These are phyloP conservation scores for Betula pendula DNA, from an alignment of 306 rosid species.

Conservation along the genomic window DNA sequence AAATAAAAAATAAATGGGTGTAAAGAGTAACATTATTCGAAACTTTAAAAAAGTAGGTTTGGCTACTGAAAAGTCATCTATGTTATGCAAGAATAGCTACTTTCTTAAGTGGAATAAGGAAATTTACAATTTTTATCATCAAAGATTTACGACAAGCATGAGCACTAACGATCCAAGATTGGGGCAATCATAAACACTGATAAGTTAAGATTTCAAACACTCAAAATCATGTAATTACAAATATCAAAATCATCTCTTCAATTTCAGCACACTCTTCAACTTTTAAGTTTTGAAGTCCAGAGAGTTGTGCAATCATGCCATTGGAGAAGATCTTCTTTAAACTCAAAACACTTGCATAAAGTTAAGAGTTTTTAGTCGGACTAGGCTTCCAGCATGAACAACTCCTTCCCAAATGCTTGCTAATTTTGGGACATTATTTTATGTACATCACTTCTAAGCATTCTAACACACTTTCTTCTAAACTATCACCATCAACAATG, in stretches of 20 bases:
- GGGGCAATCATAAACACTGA: no score
- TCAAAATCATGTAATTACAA: no score
- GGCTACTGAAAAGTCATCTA: no score
- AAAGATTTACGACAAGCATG: no score
- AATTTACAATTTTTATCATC: no score
- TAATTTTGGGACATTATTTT: constrained; percentile 11
- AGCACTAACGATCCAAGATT: no score
- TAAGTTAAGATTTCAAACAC: no score
- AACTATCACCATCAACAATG: neutral
- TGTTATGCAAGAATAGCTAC: no score
- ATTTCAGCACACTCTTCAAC: constrained; percentile 21
- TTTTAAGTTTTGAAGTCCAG: constrained; percentile 14
- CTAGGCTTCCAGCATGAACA: constrained; percentile 12
- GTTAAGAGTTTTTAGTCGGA: constrained; percentile 17
- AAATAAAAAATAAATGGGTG: no score
- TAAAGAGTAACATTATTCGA: no score
- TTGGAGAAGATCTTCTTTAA: constrained; percentile 15
- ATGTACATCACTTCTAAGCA: constrained; percentile 24
- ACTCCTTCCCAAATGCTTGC: constrained; percentile 17
- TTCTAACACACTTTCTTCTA: neutral
- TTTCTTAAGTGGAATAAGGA: no score
- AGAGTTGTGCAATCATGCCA: constrained; percentile 12
- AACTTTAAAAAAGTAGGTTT: no score
- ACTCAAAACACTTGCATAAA: constrained; percentile 22
- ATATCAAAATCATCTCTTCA: constrained; percentile 25